Base-by-base conservation (phyloP, 805 yeast genomes). In the Priceomyces castillae region DNA sequence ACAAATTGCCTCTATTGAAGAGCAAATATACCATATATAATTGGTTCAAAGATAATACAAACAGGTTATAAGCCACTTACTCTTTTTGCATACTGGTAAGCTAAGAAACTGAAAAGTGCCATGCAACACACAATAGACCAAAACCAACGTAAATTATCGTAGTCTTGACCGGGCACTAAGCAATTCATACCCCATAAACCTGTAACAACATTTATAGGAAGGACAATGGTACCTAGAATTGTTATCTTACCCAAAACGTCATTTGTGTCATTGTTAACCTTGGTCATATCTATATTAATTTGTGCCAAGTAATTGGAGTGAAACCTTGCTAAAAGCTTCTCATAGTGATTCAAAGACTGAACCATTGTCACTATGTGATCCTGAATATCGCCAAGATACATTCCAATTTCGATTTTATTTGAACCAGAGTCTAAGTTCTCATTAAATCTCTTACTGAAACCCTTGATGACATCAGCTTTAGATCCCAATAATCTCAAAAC, bases 101-200 rank as follows among this genome's bases (percentile, higher is more conserved):
- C 74, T 28, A 61, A 36, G 3, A 65, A 42, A 40, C 73, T 64
- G 52, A 71, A 67, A 37, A 61, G 26, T 10, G 59, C 41, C 66
- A 71, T 71, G 11, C 57, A 52, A 12, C 56, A 54, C 22, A 70
- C 51, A 20, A 71, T 71, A 2, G 66, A 58, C 55, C 61, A 68
- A 49, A 71, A 71, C 76, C 76, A 71, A 15, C 57, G 51, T 42
- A 71, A 56, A 2, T 73, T 72, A 11, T 56, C 64, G 34, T 58
- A 53, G 23, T 61, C 71, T 61, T 92, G 98, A 0, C 99, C 99
- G 0, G 99, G 99, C 28, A 94, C 99, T 9, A 88, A 56, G 51
- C 94, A 95, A 67, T 94, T 94, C 99, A 94, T 94, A 44, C 99
- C 99, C 98, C 98, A 94, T 37, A 94, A 68, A 16, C 99, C 99